Percentiles rank a stretch among this genome's conserved stretches.
Evolutionary conservation across 768 basidiomycete species (phyloP).

Genomic region (Grammothele lineata): DNA sequence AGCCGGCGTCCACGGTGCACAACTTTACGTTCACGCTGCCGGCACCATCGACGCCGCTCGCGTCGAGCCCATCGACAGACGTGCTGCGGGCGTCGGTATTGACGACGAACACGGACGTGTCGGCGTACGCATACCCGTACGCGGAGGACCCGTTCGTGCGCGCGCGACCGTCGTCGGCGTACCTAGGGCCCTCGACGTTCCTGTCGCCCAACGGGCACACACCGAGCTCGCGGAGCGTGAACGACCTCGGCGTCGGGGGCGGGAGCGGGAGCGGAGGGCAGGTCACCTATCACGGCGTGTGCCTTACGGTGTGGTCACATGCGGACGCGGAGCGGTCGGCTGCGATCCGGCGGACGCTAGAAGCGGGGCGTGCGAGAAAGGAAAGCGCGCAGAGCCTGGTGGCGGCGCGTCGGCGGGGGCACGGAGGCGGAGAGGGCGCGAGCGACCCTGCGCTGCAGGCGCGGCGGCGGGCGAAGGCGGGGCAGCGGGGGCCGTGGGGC

Average conservation of each 20-base stretch:
- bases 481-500: constrained; percentile 66
- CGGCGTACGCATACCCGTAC: constrained; percentile 73
- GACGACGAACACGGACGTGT: constrained; percentile 47
- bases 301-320: constrained; percentile 93
- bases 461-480: constrained; percentile 49
- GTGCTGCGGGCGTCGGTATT: constrained; percentile 73
- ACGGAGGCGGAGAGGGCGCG: constrained; percentile 36
- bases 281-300: constrained; percentile 85
- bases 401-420: constrained; percentile 55
- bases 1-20: constrained; percentile 90
- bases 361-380: constrained; percentile 72
- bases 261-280: constrained; percentile 33
- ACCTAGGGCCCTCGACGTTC: constrained; percentile 62
- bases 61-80: constrained; percentile 68
- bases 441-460: constrained; percentile 56
- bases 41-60: constrained; percentile 69
- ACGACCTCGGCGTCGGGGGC: constrained; percentile 22
- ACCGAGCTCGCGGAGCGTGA: constrained; percentile 18
- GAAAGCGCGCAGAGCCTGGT: constrained; percentile 75
- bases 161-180: constrained; percentile 75
- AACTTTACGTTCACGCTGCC: constrained; percentile 87
- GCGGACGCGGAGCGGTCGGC: constrained; percentile 84
- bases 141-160: constrained; percentile 63
- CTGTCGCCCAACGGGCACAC: constrained; percentile 35
- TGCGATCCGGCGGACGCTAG: constrained; percentile 80